These are phyloP conservation scores for Naematelia encephala DNA, from an alignment of 768 basidiomycete species.

Conservation along the genomic window DNA sequence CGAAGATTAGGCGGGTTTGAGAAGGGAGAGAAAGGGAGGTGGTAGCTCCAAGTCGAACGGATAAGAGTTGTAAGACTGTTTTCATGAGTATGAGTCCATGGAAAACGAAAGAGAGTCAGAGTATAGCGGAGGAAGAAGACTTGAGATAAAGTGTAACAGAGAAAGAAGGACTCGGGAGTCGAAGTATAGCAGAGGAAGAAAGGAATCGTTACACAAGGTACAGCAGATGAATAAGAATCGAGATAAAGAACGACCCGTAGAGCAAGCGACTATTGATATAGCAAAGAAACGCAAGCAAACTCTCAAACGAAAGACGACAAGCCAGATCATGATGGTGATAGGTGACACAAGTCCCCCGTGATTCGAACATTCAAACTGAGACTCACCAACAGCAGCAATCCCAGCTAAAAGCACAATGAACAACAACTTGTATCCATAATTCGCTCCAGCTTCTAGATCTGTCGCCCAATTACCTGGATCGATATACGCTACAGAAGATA, in stretches of 20 bases:
- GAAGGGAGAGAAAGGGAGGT: slow-evolving; percentile 40
- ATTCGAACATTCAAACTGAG: not conserved
- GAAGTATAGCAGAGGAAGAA: not conserved
- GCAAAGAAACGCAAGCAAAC: not conserved
- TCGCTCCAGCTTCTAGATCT: slow-evolving; percentile 79
- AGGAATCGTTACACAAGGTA: no score
- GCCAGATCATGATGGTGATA: not conserved
- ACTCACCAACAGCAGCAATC: slow-evolving; percentile 63
- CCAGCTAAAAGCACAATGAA: slow-evolving; percentile 82
- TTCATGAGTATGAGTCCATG: not conserved
- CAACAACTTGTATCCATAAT: slow-evolving; percentile 79
- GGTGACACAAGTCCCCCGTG: not conserved
- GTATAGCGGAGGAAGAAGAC: not conserved
- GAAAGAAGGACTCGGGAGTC: not conserved
- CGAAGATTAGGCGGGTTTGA: slow-evolving; percentile 39
- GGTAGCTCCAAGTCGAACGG: slow-evolving; percentile 66
- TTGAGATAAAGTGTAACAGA: no score
- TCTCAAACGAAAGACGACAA: no score
- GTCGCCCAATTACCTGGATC: slow-evolving; percentile 76
- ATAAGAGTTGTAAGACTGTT: slow-evolving; percentile 70
- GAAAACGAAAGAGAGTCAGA: not conserved
- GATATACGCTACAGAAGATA: slow-evolving; percentile 78
- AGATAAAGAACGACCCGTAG: no score
- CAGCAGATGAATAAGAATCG: no score
- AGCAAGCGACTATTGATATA: not conserved